These are phyloP conservation scores for Magnusiomyces paraingens DNA, from an alignment of 1,139 yeast species.

Conservation along the genomic window DNA sequence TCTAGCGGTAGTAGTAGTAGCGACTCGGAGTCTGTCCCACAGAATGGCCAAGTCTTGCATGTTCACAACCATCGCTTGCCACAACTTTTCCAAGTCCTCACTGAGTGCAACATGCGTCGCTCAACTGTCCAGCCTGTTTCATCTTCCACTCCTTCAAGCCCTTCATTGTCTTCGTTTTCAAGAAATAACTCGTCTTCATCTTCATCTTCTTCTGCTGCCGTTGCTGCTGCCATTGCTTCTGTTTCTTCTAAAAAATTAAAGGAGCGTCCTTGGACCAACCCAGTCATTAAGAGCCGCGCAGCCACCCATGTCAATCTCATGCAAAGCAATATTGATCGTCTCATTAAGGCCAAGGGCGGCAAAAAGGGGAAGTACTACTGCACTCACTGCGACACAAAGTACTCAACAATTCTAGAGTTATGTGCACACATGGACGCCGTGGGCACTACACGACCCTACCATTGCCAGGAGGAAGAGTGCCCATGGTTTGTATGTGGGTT, in stretches of 20 bases:
- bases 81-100: no score
- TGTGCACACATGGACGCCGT: constrained; percentile 44
- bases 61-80: no score
- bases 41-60: no score
- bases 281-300: constrained; percentile 2
- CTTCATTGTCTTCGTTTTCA: no score
- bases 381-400: constrained; percentile 43
- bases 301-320: constrained; percentile 11
- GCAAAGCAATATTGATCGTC: background rate
- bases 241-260: background rate
- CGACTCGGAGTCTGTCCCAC: no score
- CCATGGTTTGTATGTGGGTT: constrained; percentile 59
- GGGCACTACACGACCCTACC: constrained; percentile 38
- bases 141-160: no score
- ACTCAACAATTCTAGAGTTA: constrained; percentile 38
- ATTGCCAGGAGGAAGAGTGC: constrained; percentile 51
- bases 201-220: background rate
- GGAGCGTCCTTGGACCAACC: constrained; percentile 12
- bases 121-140: no score
- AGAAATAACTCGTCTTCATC: background rate
- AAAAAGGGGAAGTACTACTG: constrained; percentile 49
- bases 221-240: background rate
- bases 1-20: no score
- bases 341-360: constrained; percentile 15
- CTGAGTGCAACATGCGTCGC: no score